Percentiles rank a stretch among this genome's conserved stretches.
Conservation (phyloP, 179 eudicot genomes). For the Silene noctiflora region DNA sequence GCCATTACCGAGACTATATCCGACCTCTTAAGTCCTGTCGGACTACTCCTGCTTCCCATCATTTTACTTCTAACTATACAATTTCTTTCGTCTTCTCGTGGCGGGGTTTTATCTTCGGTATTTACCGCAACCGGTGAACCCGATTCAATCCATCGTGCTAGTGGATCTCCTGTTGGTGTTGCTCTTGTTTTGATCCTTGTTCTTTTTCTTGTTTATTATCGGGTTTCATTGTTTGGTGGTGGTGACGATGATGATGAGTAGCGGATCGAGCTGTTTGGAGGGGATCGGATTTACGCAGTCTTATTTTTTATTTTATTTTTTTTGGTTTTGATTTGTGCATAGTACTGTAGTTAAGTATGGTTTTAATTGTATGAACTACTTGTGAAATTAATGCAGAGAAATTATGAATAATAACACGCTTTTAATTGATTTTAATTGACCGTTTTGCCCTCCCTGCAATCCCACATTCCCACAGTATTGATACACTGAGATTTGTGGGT, state of each 20-base stretch:
- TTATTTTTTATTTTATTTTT: not conserved
- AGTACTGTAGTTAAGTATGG: not conserved
- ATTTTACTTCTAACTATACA: constrained; percentile 60
- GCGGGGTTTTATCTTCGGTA: constrained; percentile 42
- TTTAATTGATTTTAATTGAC: not conserved
- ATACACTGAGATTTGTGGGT: not conserved
- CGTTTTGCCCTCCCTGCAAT: not conserved
- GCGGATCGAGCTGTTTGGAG: not conserved
- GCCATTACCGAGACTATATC: constrained; percentile 57
- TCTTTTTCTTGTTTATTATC: constrained; percentile 38
- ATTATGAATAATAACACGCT: not conserved
- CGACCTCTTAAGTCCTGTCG: constrained; percentile 60
- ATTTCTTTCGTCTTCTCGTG: constrained; percentile 66
- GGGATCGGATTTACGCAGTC: not conserved
- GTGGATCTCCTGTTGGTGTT: constrained; percentile 45
- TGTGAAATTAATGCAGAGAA: constrained; percentile 2
- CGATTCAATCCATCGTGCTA: constrained; percentile 63
- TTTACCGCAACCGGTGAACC: constrained; percentile 63
- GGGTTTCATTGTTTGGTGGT: constrained; percentile 41
- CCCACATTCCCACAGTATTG: too few relatives aligned
- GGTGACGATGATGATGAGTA: constrained; percentile 38
- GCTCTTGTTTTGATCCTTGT: constrained; percentile 36
- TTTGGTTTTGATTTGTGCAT: not conserved
- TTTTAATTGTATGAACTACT: not conserved
- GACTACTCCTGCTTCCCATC: constrained; percentile 63